Evolutionary conservation across 176 grass and related monocot genomes (phyloP).

Genomic region (Triticum timopheevii): DNA sequence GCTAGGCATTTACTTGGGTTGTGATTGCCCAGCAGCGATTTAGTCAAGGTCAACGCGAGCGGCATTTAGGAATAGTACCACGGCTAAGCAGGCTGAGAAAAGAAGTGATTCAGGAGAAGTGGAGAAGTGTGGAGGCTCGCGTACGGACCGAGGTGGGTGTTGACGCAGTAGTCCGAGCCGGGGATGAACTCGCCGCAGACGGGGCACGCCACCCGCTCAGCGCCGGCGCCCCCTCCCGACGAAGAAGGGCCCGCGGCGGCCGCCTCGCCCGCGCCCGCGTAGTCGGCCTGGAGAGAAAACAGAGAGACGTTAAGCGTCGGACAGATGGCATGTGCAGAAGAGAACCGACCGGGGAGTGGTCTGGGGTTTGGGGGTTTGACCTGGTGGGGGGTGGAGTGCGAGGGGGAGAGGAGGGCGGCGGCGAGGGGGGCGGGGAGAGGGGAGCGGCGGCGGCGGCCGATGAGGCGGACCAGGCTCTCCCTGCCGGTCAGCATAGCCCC

Average conservation of each 20-base stretch:
- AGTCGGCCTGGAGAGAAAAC: slow-evolving; percentile 6
- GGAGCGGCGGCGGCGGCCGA: slow-evolving; percentile 62
- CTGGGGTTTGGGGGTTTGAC: slow-evolving; percentile 22
- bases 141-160: slow-evolving; percentile 67
- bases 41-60: background rate
- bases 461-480: slow-evolving; percentile 70
- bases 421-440: slow-evolving; percentile 39
- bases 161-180: slow-evolving; percentile 65
- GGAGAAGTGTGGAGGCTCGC: too few species aligned
- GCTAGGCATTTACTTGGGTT: background rate
- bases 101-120: background rate
- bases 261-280: background rate
- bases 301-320: background rate
- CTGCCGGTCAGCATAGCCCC: slow-evolving; percentile 54
- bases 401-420: slow-evolving; percentile 16
- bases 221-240: background rate
- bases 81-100: background rate
- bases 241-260: background rate
- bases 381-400: slow-evolving; percentile 3
- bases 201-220: slow-evolving; percentile 66
- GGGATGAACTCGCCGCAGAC: slow-evolving; percentile 72
- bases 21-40: background rate
- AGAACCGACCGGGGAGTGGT: background rate
- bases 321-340: background rate
- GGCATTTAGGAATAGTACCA: background rate